Base-by-base conservation (phyloP, 2,329 filamentous ascomycete species). In the Blastomyces emzantsi region DNA sequence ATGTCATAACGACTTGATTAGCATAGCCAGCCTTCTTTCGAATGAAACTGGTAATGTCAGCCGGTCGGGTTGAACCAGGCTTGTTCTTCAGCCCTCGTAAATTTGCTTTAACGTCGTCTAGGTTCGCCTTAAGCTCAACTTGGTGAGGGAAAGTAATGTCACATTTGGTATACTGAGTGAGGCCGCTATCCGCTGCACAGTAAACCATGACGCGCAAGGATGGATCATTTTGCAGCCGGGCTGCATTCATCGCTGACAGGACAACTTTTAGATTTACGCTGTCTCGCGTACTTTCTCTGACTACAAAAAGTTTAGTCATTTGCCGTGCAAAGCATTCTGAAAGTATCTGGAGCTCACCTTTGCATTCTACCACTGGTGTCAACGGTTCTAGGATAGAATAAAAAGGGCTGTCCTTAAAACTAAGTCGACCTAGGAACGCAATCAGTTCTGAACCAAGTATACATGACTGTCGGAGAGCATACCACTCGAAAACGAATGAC, bases 61-160 rank as follows among this genome's bases (percentile, higher is more conserved):
- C 92, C 8, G 94, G 94, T 70, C 91, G 87, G 51, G 94, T 99
- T 55, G 94, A 95, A 28, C 94, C 94, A 7, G 93, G 90, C 75
- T 94, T 96, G 75, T 96, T 97, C 77, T 99, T 99, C 66, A 99
- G 77, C 4, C 94, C 94, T 69, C 94, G 89, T 68, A 96, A 82
- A 73, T 97, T 99, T n/a, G 89, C 88, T 75, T 93, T 94, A 68
- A 97, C 83, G 64, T 97, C 91, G 43, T 89, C 89, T 11, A 86
- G 83, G 70, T 99, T 99, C 63, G 96, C 85, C 73, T 92, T 93
- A 64, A 99, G 83, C 73, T 99, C 94, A 41, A 94, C 89, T 76
- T 97, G 92, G 69, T 93, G 87, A 1, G 94, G 94, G 68, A 99
- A 99, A 0, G 90, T 80, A 62, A 99, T 87, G 66, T 97, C 91